phyloP scores from a whole-genome alignment of 2,329 filamentous ascomycete genomes.

The Nemania serpens region DNA sequence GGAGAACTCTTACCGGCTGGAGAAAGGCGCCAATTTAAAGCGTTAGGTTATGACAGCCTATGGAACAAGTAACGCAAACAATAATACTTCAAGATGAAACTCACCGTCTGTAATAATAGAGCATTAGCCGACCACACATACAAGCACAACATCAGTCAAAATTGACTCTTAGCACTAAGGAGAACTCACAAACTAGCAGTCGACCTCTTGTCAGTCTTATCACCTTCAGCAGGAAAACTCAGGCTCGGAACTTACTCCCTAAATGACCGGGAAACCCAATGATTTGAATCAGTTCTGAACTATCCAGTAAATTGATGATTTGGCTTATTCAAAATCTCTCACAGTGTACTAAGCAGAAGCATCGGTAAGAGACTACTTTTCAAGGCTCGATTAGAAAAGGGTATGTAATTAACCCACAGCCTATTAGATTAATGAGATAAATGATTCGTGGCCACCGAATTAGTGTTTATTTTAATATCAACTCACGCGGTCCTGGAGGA shows the following conservation, averaged over 20 bases:
- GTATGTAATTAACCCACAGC: neutral
- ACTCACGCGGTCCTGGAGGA: neutral
- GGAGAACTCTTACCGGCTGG: slow-evolving; percentile 1
- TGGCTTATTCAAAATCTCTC: neutral
- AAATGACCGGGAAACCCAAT: neutral
- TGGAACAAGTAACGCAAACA: neutral
- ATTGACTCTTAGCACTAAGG: neutral
- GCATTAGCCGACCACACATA: neutral
- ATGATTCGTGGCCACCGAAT: neutral
- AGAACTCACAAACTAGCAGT: slow-evolving; percentile 6
- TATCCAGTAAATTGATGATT: neutral
- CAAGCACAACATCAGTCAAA: neutral
- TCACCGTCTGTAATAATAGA: slow-evolving; percentile 6
- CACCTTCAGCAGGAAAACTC: neutral
- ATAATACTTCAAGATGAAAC: neutral
- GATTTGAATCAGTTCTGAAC: neutral
- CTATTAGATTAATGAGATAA: neutral
- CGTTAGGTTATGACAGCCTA: neutral
- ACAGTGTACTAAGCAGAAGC: slow-evolving; percentile 8
- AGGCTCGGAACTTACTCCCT: neutral
- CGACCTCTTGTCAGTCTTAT: neutral
- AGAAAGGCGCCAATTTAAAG: neutral
- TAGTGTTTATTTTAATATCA: neutral
- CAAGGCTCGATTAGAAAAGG: neutral
- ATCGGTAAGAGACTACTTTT: neutral